Base-by-base conservation (phyloP, 257 asterid species). In the Salvia hispanica region DNA sequence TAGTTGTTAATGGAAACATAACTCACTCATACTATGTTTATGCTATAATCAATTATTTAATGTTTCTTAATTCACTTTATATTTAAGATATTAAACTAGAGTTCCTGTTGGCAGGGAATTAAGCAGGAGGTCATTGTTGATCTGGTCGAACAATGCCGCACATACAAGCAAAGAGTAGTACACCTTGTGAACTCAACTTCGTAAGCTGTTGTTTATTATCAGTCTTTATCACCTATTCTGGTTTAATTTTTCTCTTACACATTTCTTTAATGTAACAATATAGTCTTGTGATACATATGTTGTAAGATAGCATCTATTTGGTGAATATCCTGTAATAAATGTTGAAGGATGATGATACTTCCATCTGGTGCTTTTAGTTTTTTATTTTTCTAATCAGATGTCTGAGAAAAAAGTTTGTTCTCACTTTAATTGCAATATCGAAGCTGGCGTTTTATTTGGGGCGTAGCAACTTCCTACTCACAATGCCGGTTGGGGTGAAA, bases 101-200 rank as follows among this genome's bases (percentile, higher is more conserved):
- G 61, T 73, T 25, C 42, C 48, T 70, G 68, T 50, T 79, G 12
- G 43, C 87, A 94, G 99, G 99, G 95, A 44, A 68, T 91, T 62
- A 89, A 82, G 82, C 97, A 91, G 84, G 99, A 94, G 75, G 97
- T 94, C 64, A 88, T 94, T 83, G 95, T 91, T 75, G 99, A 91
- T 80, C 78, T 94, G 82, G 99, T 94, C 72, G 97, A 91, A 78
- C 99, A 91, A 70, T 94, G 99, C 66, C 97, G 97, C 62, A 84
- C 82, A 25, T 94, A 85, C 87, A 94, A 91, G 82, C 97, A 90
- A 82, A 84, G 97, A 81, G 97, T 93, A 59, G 97, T 93, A 25
- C 97, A 93, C 84, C 96, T 93, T 70, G 96, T 93, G 62, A 93
- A 93, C 84, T 93, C 97, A 16, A 93, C 99, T 59, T 81, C 97